Base-by-base conservation (phyloP, 108 stramenopile species). In the Asterionellopsis glacialis region DNA sequence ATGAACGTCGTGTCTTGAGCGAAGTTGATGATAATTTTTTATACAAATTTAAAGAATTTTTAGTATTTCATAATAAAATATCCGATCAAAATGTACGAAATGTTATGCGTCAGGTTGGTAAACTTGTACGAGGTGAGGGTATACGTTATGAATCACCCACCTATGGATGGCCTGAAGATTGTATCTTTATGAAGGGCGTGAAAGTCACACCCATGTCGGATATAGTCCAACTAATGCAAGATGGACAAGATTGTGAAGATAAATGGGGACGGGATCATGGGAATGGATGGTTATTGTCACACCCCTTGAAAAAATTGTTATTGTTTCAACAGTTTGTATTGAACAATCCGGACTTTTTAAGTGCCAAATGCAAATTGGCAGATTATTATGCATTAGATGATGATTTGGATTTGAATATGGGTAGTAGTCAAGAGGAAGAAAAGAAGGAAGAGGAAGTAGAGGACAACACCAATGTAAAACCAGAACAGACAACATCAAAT, bases 251-350 rank as follows among this genome's bases (percentile, higher is more conserved):
- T 14, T 78, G 74, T 23, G 87, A 89, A 58, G 64, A 80, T 23
- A 57, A 76, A 33, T 83, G 77, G 76, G 87, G 87, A 14, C 54
- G 70, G 24, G 87, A 88, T 67, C 83, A 75, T 51, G 87, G 87
- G 3, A 88, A 88, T 64, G 87, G 87, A 45, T 88, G 87, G 87
- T 45, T 88, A 21, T 45, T 88, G 13, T 50, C 65, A 13, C 87
- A 88, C 74, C 87, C 87, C 1, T 59, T 88, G 44, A 81, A 81
- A 56, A 88, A 88, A 48, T 50, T 88, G 42, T 68, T 74, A 23
- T 63, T 83, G 56, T 88, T 83, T 64, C 87, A 88, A 65, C 79
- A 81, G 61, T 83, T 77, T 62, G 64, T 60, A 58, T 44, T 87
- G 52, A 16, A 80, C 2, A 60, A 78, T 76, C 70, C 70, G 1